phyloP scores from a whole-genome alignment of 305 asterid genomes.

The Fraxinus albicans region DNA sequence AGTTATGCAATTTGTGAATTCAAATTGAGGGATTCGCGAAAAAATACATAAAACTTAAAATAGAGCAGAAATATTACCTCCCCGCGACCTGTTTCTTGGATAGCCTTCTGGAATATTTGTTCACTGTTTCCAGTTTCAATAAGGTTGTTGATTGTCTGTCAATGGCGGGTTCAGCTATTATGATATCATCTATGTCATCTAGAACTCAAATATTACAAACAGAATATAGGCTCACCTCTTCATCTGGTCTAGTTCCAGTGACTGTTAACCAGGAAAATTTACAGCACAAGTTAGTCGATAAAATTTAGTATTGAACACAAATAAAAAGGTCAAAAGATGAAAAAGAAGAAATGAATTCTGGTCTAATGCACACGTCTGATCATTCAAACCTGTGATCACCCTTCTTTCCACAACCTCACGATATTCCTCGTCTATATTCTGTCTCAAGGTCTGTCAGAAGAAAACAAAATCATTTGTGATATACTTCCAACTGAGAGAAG shows the following conservation, averaged over 20 bases:
- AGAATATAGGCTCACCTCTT: slow-evolving; percentile 54
- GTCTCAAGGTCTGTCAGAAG: slow-evolving; percentile 57
- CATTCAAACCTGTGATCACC: slow-evolving; percentile 66
- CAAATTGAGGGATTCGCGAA: background rate
- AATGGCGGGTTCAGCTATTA: slow-evolving; percentile 17
- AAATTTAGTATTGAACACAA: slow-evolving; percentile 4
- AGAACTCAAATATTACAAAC: slow-evolving; percentile 12
- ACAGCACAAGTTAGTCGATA: slow-evolving; percentile 1
- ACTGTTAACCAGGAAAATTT: slow-evolving; percentile 41
- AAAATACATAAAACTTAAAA: background rate
- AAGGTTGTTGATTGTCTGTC: slow-evolving; percentile 74
- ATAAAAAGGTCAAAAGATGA: background rate
- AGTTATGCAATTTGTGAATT: background rate
- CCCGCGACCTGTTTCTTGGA: slow-evolving; percentile 78
- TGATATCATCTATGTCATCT: background rate
- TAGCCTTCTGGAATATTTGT: slow-evolving; percentile 86
- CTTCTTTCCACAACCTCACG: slow-evolving; percentile 93
- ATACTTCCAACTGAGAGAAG: background rate
- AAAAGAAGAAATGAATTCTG: background rate
- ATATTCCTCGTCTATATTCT: slow-evolving; percentile 73
- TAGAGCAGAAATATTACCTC: slow-evolving; percentile 48
- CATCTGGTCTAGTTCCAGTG: slow-evolving; percentile 86
- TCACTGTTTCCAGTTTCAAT: slow-evolving; percentile 90
- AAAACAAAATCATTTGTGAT: slow-evolving; percentile 2
- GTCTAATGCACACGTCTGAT: background rate